Conservation (phyloP, 345 rosid genomes). For the Chamaenerion angustifolium region DNA sequence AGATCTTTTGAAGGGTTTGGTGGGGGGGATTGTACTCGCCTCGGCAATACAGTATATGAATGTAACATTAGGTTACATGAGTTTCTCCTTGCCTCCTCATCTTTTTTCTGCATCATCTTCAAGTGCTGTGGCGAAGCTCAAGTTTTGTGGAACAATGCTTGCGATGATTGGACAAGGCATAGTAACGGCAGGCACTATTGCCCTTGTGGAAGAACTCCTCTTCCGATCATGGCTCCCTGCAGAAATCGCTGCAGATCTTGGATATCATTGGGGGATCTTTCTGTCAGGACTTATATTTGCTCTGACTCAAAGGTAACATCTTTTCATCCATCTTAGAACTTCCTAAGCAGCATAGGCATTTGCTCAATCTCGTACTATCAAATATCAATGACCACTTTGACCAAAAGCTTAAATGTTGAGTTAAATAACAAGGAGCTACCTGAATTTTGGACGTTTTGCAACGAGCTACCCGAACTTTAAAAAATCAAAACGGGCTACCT, state of each 20-base stretch:
- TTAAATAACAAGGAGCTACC: too few relatives aligned
- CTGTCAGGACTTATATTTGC: conserved; percentile 67
- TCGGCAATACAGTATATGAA: conserved; percentile 46
- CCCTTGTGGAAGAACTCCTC: conserved; percentile 72
- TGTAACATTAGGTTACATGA: conserved; percentile 41
- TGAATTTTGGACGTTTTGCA: too few relatives aligned
- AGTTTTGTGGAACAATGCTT: conserved; percentile 27
- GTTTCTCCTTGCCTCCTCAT: conserved; percentile 51
- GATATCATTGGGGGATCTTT: conserved; percentile 57
- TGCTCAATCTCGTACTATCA: not conserved
- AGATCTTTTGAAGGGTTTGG: conserved; percentile 38
- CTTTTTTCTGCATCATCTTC: conserved; percentile 19
- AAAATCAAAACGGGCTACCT: too few relatives aligned
- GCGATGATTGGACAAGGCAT: conserved; percentile 39
- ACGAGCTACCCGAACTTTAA: too few relatives aligned
- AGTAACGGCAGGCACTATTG: conserved; percentile 46
- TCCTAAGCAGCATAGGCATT: not conserved
- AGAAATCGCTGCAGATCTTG: conserved; percentile 68
- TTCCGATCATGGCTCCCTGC: conserved; percentile 80
- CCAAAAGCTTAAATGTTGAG: too few relatives aligned
- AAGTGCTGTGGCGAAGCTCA: conserved; percentile 29
- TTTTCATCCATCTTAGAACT: not conserved
- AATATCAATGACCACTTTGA: too few relatives aligned
- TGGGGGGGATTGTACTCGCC: conserved; percentile 56
- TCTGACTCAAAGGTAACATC: conserved; percentile 56